These are phyloP conservation scores for Parasarocladium wereldwijsianum DNA, from an alignment of 2,329 filamentous ascomycete species.

Conservation along the genomic window DNA sequence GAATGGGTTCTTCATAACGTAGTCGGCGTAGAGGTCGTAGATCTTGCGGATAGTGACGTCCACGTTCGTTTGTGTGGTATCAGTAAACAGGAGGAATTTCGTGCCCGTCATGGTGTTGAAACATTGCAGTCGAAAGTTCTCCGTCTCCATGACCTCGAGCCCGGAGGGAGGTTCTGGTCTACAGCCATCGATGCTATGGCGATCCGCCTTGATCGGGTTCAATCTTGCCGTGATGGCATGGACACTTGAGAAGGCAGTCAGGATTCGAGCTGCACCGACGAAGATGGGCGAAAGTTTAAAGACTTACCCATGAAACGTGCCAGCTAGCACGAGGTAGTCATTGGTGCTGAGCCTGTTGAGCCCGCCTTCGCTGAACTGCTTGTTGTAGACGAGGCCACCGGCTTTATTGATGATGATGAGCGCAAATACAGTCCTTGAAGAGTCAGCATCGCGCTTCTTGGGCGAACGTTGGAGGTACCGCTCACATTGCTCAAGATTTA, in stretches of 20 bases:
- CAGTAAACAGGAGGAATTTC: slow-evolving; percentile 93
- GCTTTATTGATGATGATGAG: slow-evolving; percentile 99
- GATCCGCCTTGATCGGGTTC: slow-evolving; percentile 34
- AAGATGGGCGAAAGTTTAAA: neutral
- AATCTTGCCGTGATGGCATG: slow-evolving; percentile 55
- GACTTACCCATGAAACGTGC: slow-evolving; percentile 82
- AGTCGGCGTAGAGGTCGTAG: slow-evolving; percentile 92
- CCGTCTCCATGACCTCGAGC: slow-evolving; percentile 83
- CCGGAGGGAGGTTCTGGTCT: slow-evolving; percentile 56
- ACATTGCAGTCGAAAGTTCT: slow-evolving; percentile 90
- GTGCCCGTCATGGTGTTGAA: slow-evolving; percentile 89
- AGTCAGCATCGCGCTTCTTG: too few species aligned
- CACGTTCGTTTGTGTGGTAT: slow-evolving; percentile 73
- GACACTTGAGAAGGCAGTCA: slow-evolving; percentile 29
- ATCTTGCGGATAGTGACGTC: slow-evolving; percentile 72
- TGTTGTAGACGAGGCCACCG: slow-evolving; percentile 90
- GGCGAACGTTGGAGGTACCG: neutral
- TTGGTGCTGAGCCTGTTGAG: slow-evolving; percentile 85
- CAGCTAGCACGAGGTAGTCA: slow-evolving; percentile 91
- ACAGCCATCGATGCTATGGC: slow-evolving; percentile 23
- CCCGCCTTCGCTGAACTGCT: slow-evolving; percentile 73
- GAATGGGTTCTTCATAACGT: slow-evolving; percentile 99
- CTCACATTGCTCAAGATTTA: too few species aligned
- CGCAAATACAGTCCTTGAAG: slow-evolving; percentile 73
- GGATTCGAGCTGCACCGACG: slow-evolving; percentile 1